These are phyloP conservation scores for Colletotrichum lini DNA, from an alignment of 2,329 filamentous ascomycete species.

Conservation along the genomic window DNA sequence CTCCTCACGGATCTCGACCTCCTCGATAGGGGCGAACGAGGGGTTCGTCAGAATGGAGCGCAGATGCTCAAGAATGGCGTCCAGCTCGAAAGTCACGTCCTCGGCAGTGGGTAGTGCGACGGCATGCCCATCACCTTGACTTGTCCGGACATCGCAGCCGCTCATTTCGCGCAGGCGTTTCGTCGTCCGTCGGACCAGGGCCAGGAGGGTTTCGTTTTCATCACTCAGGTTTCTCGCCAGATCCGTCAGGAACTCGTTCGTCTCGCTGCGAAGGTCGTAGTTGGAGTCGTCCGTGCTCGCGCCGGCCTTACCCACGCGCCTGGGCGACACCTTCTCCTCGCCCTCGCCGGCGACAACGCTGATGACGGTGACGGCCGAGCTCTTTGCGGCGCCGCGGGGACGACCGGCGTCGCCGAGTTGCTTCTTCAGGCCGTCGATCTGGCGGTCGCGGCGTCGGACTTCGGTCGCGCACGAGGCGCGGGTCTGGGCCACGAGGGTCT, in stretches of 20 bases:
- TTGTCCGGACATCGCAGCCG: constrained; percentile 60
- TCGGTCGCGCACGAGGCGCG: constrained; percentile 91
- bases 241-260: constrained; percentile 90
- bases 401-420: constrained; percentile 82
- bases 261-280: constrained; percentile 86
- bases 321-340: constrained; percentile 60
- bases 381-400: constrained; percentile 70
- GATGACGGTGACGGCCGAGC: constrained; percentile 69
- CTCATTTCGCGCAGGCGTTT: constrained; percentile 79
- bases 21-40: constrained; percentile 95
- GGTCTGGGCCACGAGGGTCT: constrained; percentile 84
- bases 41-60: constrained; percentile 91
- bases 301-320: constrained; percentile 42
- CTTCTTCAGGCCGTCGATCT: constrained; percentile 90
- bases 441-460: constrained; percentile 88
- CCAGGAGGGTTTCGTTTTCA: constrained; percentile 89
- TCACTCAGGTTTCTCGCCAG: constrained; percentile 87
- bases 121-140: constrained; percentile 48
- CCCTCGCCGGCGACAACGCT: constrained; percentile 69
- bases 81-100: constrained; percentile 82
- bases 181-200: constrained; percentile 79
- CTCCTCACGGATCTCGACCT: constrained; percentile 92
- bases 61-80: constrained; percentile 84
- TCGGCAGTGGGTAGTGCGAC: constrained; percentile 60
- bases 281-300: constrained; percentile 62